Base-by-base conservation (phyloP, 2,329 filamentous ascomycete species). In the Aspergillus aculeatinus region DNA sequence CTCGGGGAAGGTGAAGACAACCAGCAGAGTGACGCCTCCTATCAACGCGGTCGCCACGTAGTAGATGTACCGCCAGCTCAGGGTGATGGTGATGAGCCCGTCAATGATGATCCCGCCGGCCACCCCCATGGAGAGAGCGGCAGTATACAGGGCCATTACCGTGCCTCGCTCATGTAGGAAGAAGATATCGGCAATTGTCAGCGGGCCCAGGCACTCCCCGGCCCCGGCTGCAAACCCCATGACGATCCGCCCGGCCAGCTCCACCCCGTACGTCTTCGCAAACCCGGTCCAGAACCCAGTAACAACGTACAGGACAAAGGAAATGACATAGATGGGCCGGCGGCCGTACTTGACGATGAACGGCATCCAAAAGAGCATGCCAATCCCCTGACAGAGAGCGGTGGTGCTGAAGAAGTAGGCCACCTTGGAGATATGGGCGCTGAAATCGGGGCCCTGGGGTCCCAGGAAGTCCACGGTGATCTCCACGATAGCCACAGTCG, bases 361-460 rank as follows among this genome's bases (percentile, higher is more conserved):
- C 1, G 74, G 75, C 71, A 76, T 75, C 68, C 71, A 77, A 44
- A 77, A 55, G 14, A 77, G 60, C 31, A 76, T 74, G 49, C 75
- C 72, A 25, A 79, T 70, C 48, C 82, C 82, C 64, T 83, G 81
- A 6, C 82, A 67, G 16, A 85, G 71, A 16, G 82, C 76, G 1
- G 80, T 81, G 1, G 77, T 77, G 16, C 80, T 84, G 70, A 83
- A 85, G 70, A 85, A 83, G 68, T 82, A 85, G 1, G 83, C 76
- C 2, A 79, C 73, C 25, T 49, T 42, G n/a, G 50, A 42, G 10
- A 60, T 49, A 31, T 52, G 44, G 49, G 55, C 42, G 12, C 12
- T 35, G 4, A 57, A 35, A 4, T 49, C 21, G 1, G 59, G 42
- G 21, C 50, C 49, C 5, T 14, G 61, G 77, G 71, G 65, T 3